These are phyloP conservation scores for Amylocystis lapponica DNA, from an alignment of 768 basidiomycete species.

Conservation along the genomic window DNA sequence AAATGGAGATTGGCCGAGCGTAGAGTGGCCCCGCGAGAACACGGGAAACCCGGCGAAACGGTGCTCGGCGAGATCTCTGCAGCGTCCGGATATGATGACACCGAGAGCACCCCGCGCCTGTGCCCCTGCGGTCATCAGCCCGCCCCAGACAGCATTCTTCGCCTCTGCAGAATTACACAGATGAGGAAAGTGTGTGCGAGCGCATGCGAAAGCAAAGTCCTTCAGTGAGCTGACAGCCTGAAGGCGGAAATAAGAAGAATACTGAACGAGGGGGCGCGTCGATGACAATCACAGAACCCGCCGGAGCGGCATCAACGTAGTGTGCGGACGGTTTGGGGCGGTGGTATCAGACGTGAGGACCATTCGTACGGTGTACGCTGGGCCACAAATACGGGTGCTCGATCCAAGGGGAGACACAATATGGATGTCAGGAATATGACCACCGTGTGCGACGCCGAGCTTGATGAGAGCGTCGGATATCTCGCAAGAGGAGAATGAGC, in stretches of 20 bases:
- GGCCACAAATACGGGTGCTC: conserved; percentile 55
- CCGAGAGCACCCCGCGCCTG: conserved; percentile 63
- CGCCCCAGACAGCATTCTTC: conserved; percentile 88
- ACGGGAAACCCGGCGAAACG: conserved; percentile 67
- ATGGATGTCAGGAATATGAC: conserved; percentile 74
- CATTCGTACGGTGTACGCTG: conserved; percentile 87
- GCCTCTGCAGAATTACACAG: conserved; percentile 36
- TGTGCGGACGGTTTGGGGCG: conserved; percentile 65
- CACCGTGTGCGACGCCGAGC: conserved; percentile 64
- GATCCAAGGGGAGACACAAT: conserved; percentile 40
- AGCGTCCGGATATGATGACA: conserved; percentile 79
- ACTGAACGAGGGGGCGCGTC: conserved; percentile 63
- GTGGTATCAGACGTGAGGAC: conserved; percentile 50
- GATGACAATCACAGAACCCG: conserved; percentile 66
- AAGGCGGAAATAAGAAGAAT: conserved; percentile 3
- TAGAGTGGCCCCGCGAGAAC: conserved; percentile 77
- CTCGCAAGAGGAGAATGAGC: conserved; percentile 68
- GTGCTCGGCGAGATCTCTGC: conserved; percentile 80
- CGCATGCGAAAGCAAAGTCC: not conserved
- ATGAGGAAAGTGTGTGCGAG: not conserved
- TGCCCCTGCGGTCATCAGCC: conserved; percentile 86
- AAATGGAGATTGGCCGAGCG: conserved; percentile 81
- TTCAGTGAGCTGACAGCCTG: not conserved
- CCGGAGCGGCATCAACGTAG: conserved; percentile 75
- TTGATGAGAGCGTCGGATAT: conserved; percentile 87